phyloP scores from a whole-genome alignment of 169 alveolate species.

The Plasmodium relictum region DNA sequence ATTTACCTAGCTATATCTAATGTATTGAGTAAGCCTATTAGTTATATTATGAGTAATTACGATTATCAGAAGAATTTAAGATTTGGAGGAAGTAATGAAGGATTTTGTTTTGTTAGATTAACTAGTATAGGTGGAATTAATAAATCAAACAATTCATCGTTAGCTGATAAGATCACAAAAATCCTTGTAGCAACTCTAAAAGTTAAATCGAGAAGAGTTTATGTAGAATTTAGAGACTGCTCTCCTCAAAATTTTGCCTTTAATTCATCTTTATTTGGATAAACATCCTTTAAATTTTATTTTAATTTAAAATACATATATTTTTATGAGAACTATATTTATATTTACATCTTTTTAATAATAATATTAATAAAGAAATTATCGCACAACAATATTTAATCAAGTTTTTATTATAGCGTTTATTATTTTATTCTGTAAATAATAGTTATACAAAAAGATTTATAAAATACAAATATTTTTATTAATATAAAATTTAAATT shows the following conservation, averaged over 20 bases:
- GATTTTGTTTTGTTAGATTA: constrained; percentile 51
- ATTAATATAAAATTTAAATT: too few relatives aligned
- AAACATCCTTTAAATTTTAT: too few relatives aligned
- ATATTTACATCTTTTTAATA: too few relatives aligned
- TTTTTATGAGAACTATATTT: neutral
- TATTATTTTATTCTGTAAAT: too few relatives aligned
- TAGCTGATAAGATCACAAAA: constrained; percentile 53
- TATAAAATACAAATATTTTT: too few relatives aligned
- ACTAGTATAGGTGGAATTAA: constrained; percentile 62
- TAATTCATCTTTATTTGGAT: constrained; percentile 58
- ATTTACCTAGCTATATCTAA: constrained; percentile 34
- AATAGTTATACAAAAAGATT: too few relatives aligned
- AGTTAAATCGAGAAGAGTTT: constrained; percentile 45
- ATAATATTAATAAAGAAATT: too few relatives aligned
- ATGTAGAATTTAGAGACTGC: constrained; percentile 45
- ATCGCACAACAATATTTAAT: too few relatives aligned
- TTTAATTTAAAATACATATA: too few relatives aligned
- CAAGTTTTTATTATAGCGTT: too few relatives aligned
- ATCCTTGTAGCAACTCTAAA: constrained; percentile 11
- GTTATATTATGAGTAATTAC: constrained; percentile 63
- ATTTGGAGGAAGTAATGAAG: constrained; percentile 40
- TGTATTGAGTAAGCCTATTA: constrained; percentile 33
- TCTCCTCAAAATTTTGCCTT: constrained; percentile 57
- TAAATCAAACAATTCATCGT: constrained; percentile 37
- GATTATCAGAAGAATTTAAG: constrained; percentile 60